A percentile compares a stretch with the other conserved stretches of the same genome.
Conservation (phyloP, 208 protist species). For the Lotmaria passim region DNA sequence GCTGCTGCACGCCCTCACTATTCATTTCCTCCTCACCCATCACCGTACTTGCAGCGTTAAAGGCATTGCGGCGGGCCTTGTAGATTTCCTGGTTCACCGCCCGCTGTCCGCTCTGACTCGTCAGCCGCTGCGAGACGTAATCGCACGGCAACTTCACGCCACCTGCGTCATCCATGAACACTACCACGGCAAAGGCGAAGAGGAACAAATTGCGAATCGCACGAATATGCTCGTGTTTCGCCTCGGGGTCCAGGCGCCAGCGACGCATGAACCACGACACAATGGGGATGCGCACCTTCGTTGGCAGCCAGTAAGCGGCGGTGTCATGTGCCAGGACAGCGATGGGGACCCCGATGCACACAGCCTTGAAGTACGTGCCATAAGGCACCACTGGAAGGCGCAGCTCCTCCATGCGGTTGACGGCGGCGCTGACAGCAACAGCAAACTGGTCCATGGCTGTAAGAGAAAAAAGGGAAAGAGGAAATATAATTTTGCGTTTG, state of each 20-base stretch:
- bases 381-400: slow-evolving; percentile 61
- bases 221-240: slow-evolving; percentile 55
- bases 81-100: slow-evolving; percentile 71
- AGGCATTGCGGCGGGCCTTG: slow-evolving; percentile 61
- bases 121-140: slow-evolving; percentile 74
- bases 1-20: slow-evolving; percentile 72
- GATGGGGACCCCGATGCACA: slow-evolving; percentile 73
- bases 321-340: slow-evolving; percentile 83
- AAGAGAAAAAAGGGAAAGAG: neutral
- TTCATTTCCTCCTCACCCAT: slow-evolving; percentile 84
- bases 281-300: slow-evolving; percentile 51
- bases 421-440: slow-evolving; percentile 68
- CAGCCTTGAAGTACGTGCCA: slow-evolving; percentile 60
- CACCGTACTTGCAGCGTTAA: slow-evolving; percentile 60
- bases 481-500: neutral
- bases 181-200: slow-evolving; percentile 71
- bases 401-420: slow-evolving; percentile 70
- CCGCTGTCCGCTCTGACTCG: slow-evolving; percentile 49
- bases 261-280: slow-evolving; percentile 79
- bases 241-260: slow-evolving; percentile 70
- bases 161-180: slow-evolving; percentile 48
- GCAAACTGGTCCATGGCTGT: slow-evolving; percentile 70
- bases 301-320: slow-evolving; percentile 79
- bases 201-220: slow-evolving; percentile 70
- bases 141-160: slow-evolving; percentile 61